Percentiles rank a stretch among this genome's conserved stretches.
Conservation (phyloP, 2,329 filamentous ascomycete genomes). For the Plectosphaerella cucumerina region DNA sequence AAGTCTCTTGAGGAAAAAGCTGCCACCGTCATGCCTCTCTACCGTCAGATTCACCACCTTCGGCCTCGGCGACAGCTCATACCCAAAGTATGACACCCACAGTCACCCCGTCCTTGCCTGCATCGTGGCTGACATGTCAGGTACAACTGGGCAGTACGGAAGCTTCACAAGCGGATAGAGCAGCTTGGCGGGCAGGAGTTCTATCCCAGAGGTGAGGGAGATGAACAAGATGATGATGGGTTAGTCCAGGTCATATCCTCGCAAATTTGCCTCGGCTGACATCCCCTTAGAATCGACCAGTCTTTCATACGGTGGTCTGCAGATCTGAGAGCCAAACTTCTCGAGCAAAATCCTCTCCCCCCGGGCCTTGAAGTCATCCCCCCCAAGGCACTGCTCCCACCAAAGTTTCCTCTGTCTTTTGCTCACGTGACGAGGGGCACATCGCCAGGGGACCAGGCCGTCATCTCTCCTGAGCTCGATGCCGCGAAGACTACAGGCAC, state of each 20-base stretch:
- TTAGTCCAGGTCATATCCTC: slow-evolving; percentile 36
- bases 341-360: slow-evolving; percentile 66
- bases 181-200: slow-evolving; percentile 79
- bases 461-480: background rate
- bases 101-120: background rate
- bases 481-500: background rate
- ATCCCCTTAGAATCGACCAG: slow-evolving; percentile 64
- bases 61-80: slow-evolving; percentile 91
- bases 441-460: too few species aligned
- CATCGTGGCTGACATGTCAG: slow-evolving; percentile 33
- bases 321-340: slow-evolving; percentile 61
- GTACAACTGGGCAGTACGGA: slow-evolving; percentile 90
- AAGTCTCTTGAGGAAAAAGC: slow-evolving; percentile 71
- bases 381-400: slow-evolving; percentile 67
- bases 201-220: slow-evolving; percentile 77
- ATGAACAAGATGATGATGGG: slow-evolving; percentile 92
- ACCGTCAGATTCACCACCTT: slow-evolving; percentile 76
- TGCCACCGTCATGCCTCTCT: slow-evolving; percentile 66
- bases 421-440: too few species aligned
- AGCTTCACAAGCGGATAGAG: slow-evolving; percentile 76
- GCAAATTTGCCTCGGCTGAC: background rate
- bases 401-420: slow-evolving; percentile 59
- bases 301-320: slow-evolving; percentile 75
- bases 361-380: slow-evolving; percentile 65
- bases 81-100: slow-evolving; percentile 64